Conservation (phyloP, 495 filamentous ascomycete genomes). For the Aspergillus nidulans region DNA sequence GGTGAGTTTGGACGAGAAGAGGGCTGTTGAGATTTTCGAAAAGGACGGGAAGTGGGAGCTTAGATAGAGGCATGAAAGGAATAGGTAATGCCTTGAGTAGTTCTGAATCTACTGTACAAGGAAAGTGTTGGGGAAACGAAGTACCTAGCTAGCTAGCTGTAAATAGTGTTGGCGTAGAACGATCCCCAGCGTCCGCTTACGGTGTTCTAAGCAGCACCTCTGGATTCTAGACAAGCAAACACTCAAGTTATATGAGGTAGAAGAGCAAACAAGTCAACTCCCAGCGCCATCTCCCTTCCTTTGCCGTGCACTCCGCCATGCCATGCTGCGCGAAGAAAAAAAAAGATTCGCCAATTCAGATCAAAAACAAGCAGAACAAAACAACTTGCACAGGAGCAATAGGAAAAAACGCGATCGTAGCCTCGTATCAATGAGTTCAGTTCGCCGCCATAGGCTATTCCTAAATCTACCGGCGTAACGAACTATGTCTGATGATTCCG, state of each 20-base stretch:
- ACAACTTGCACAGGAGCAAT: constrained; percentile 1
- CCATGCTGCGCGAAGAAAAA: constrained; percentile 7
- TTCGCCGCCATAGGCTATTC: neutral
- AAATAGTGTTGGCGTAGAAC: neutral
- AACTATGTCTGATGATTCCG: constrained; percentile 35
- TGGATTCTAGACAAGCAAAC: neutral
- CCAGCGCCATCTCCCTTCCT: constrained; percentile 4
- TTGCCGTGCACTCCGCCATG: neutral
- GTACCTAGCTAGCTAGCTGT: too few species aligned
- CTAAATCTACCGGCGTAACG: constrained; percentile 33
- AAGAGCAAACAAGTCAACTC: too few species aligned
- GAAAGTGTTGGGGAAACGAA: too few species aligned
- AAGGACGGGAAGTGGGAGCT: constrained; percentile 60
- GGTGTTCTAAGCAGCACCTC: too few species aligned
- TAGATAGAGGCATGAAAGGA: constrained; percentile 10
- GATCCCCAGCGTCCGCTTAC: too few species aligned
- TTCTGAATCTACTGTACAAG: too few species aligned
- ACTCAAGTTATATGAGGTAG: too few species aligned
- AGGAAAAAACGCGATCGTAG: constrained; percentile 16
- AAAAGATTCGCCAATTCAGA: too few species aligned
- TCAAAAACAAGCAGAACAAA: constrained; percentile 1
- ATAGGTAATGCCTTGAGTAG: too few species aligned
- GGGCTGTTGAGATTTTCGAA: constrained; percentile 67
- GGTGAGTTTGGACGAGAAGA: constrained; percentile 71
- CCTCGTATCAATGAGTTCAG: constrained; percentile 25